These are phyloP conservation scores for Alternaria angustiovoidea DNA, from an alignment of 2,329 filamentous ascomycete species.

Conservation along the genomic window DNA sequence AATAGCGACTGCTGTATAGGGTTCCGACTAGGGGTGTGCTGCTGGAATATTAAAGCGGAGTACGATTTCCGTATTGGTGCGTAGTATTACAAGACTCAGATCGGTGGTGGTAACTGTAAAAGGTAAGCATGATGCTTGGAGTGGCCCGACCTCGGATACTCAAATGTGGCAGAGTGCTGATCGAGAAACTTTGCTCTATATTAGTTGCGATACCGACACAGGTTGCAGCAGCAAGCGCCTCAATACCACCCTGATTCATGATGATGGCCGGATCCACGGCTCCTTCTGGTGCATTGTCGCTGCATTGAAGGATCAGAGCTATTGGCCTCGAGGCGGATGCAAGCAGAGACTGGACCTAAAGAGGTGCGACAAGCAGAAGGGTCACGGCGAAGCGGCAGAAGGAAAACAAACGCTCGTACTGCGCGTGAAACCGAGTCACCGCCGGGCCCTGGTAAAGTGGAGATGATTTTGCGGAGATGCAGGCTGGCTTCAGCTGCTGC, in stretches of 20 bases:
- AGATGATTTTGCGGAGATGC: conserved; percentile 18
- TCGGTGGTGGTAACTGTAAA: conserved; percentile 36
- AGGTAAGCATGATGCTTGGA: conserved; percentile 33
- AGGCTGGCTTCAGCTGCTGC: conserved; percentile 23
- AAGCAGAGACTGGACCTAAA: conserved; percentile 21
- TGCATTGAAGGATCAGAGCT: conserved; percentile 12
- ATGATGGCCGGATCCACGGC: conserved; percentile 16
- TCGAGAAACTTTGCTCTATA: conserved; percentile 33
- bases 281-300: conserved; percentile 11
- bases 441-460: conserved; percentile 11
- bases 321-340: conserved; percentile 12
- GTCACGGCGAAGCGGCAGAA: conserved; percentile 23
- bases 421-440: conserved; percentile 31
- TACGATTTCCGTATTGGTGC: conserved; percentile 22
- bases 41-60: conserved; percentile 30
- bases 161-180: conserved; percentile 13
- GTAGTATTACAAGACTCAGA: conserved; percentile 31
- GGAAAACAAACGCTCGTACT: conserved; percentile 23
- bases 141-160: conserved; percentile 35
- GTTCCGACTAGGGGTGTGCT: conserved; percentile 22
- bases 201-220: conserved; percentile 30
- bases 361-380: conserved; percentile 25
- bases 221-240: conserved; percentile 29
- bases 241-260: conserved; percentile 21
- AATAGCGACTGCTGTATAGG: conserved; percentile 20